Conservation (phyloP, 208 protist genomes). For the Histomonas meleagridis region DNA sequence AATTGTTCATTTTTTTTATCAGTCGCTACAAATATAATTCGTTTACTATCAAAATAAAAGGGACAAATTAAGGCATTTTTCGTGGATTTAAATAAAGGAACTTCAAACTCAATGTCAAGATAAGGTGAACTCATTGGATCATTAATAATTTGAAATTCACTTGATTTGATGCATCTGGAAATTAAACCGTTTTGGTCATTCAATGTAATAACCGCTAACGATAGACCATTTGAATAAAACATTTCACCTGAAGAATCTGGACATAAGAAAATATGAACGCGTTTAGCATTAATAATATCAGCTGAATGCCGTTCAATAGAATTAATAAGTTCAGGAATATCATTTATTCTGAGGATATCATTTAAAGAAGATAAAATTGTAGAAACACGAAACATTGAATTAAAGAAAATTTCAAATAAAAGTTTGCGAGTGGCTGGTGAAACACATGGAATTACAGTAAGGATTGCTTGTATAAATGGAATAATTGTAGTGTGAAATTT, state of each 20-base stretch:
- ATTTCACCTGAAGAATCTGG: background rate
- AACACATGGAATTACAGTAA: background rate
- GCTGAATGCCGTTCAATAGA: background rate
- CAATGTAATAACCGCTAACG: background rate
- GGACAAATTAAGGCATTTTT: slow-evolving; percentile 1
- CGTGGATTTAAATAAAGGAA: background rate
- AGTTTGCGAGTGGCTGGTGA: background rate
- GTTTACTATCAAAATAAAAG: background rate
- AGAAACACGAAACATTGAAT: background rate
- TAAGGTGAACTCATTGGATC: background rate
- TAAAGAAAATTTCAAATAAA: background rate
- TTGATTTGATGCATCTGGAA: background rate
- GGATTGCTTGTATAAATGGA: background rate
- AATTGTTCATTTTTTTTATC: background rate
- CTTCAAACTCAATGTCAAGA: background rate
- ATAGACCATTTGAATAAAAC: background rate
- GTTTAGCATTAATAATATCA: background rate
- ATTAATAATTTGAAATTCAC: background rate
- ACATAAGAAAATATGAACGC: background rate
- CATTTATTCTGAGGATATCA: background rate
- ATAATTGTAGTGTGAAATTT: background rate
- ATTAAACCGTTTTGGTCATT: background rate
- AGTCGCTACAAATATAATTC: background rate
- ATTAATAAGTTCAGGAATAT: background rate
- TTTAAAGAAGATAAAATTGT: background rate